Evolutionary conservation across 1,139 yeast species (phyloP), one percentile per base, ranked within the genome.

Genomic region (Kodamaea anthophila): DNA sequence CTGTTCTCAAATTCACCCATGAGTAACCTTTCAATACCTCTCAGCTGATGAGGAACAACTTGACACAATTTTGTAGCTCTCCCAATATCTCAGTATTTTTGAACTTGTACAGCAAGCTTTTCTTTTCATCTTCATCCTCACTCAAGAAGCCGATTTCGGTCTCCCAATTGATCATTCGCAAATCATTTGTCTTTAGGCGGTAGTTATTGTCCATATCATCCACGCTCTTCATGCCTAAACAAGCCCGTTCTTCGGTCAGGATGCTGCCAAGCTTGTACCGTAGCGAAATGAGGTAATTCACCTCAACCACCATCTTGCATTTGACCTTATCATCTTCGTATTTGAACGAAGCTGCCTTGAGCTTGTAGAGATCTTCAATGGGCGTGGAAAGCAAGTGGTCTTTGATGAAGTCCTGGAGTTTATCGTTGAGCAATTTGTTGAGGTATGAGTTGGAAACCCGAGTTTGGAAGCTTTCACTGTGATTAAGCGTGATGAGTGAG

Each of bases 401-500:
- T 26, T 31, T 10, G 9, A 41, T 23, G 10, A 36, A 35, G 8
- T 32, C 33, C 7, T 33, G 30, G 5, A 41, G 23, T 3, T 37
- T 26, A 5, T 37, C 43, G 21, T 39, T 34, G 5, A 43, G 18
- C 15, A 43, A 30, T 13, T 35, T 31, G 25, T 36, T 35, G 16
- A 42, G 35, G 29, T 38, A 43, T 24, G 42, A 40, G 20, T 39
- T 36, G 10, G 45, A 41, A 9, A 43, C 37, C 29, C 36, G 36
- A 12, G 43, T 40, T 18, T 43, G 47, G 28, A 36, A 43, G 30
- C 33, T 34, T 28, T 35, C 32, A 22, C 35, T 29, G 24, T 40
- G 39, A 32, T 37, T 41, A 13, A 43, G 35, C 2, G 45, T 41
- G 23, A 43, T 41, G 15, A 43, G 32, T 2, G 47, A 43, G 18